A percentile compares a stretch with the other conserved stretches of the same genome.
Evolutionary conservation across 2,329 filamentous ascomycete species (phyloP).

Genomic region (Trichoderma simmonsii): DNA sequence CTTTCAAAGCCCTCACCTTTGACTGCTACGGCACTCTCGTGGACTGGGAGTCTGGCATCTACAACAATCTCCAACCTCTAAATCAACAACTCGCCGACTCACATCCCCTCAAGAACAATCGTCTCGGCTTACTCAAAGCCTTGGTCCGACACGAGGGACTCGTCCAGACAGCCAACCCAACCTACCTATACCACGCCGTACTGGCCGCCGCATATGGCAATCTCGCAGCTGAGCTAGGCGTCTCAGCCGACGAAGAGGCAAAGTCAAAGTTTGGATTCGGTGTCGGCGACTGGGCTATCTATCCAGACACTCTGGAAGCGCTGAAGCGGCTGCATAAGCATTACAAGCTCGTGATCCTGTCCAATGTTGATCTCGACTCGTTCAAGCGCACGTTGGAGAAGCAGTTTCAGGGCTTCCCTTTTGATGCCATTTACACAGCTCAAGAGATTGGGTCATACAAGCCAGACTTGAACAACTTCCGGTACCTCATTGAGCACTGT

Average conservation of each 20-base stretch:
- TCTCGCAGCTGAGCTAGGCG: slow-evolving; percentile 29
- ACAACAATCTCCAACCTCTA: slow-evolving; percentile 49
- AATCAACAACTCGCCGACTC: slow-evolving; percentile 40
- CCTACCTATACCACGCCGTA: slow-evolving; percentile 32
- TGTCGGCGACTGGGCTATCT: slow-evolving; percentile 54
- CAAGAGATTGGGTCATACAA: slow-evolving; percentile 72
- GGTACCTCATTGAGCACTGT: slow-evolving; percentile 57
- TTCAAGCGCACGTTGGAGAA: slow-evolving; percentile 28
- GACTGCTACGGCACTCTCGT: slow-evolving; percentile 79
- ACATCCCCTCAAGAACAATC: slow-evolving; percentile 36
- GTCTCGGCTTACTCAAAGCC: slow-evolving; percentile 39
- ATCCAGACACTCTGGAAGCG: slow-evolving; percentile 54
- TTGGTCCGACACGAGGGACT: slow-evolving; percentile 55
- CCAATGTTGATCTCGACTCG: slow-evolving; percentile 52
- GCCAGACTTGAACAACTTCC: slow-evolving; percentile 62
- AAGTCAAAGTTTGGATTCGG: slow-evolving; percentile 37
- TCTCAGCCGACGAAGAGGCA: slow-evolving; percentile 33
- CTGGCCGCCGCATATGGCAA: slow-evolving; percentile 46
- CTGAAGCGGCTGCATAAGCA: slow-evolving; percentile 46
- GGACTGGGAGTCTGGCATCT: slow-evolving; percentile 71
- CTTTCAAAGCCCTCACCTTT: slow-evolving; percentile 57
- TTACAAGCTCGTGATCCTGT: slow-evolving; percentile 59
- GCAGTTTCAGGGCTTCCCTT: slow-evolving; percentile 45
- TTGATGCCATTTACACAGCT: slow-evolving; percentile 67
- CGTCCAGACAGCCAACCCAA: slow-evolving; percentile 52